A percentile compares a stretch with the other conserved stretches of the same genome.
phyloP scores from a whole-genome alignment of 2,329 filamentous ascomycete genomes.

The Claviceps africana region DNA sequence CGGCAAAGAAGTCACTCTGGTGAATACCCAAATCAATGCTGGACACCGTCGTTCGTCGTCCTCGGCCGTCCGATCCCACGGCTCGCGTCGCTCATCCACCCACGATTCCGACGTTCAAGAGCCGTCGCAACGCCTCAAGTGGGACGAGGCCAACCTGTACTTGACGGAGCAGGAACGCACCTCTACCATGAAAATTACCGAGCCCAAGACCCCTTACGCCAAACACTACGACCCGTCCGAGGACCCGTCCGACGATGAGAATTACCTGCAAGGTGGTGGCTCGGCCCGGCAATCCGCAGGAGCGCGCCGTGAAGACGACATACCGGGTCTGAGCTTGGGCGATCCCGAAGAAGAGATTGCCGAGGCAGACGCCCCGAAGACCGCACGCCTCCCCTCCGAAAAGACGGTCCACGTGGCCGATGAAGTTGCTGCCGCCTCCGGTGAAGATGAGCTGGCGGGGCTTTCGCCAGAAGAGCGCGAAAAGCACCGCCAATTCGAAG shows the following conservation, averaged over 20 bases:
- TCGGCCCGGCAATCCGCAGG: slow-evolving; percentile 18
- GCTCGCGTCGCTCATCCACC: slow-evolving; percentile 60
- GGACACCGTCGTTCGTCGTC: slow-evolving; percentile 79
- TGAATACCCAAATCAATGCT: slow-evolving; percentile 90
- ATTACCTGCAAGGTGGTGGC: slow-evolving; percentile 22
- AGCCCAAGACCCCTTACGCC: slow-evolving; percentile 95
- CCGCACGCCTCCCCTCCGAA: slow-evolving; percentile 24
- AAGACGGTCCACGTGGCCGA: slow-evolving; percentile 75
- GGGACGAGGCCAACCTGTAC: slow-evolving; percentile 97
- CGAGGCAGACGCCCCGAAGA: slow-evolving; percentile 25
- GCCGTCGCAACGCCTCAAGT: slow-evolving; percentile 67
- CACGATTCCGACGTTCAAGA: slow-evolving; percentile 31
- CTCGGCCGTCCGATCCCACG: slow-evolving; percentile 44
- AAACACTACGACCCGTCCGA: slow-evolving; percentile 81
- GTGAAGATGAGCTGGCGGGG: slow-evolving; percentile 38
- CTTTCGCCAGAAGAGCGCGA: slow-evolving; percentile 61
- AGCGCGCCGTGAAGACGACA: slow-evolving; percentile 52
- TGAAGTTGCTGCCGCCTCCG: slow-evolving; percentile 42
- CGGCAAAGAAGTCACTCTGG: slow-evolving; percentile 79
- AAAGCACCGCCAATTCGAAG: slow-evolving; percentile 86
- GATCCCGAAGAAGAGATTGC: slow-evolving; percentile 70
- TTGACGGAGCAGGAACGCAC: slow-evolving; percentile 91
- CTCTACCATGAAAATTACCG: slow-evolving; percentile 96
- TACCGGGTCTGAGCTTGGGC: slow-evolving; percentile 80
- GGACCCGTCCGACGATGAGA: slow-evolving; percentile 71